Evolutionary conservation across 2,329 filamentous ascomycete species (phyloP).

Genomic region (Elsinoe ampelina): DNA sequence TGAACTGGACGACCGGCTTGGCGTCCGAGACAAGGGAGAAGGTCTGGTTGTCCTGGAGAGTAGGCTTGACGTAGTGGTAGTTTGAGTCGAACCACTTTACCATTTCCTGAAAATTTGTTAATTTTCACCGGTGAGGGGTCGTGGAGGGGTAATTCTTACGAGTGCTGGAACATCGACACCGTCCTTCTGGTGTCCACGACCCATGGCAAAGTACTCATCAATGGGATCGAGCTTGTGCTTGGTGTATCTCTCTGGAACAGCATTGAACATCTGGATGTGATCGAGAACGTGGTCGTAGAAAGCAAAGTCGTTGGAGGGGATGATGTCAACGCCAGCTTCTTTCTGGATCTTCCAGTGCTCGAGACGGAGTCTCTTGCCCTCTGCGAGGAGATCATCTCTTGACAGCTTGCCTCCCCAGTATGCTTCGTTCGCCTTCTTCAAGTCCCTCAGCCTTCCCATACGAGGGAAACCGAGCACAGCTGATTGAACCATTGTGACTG

Average conservation of each 20-base stretch:
- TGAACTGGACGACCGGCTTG: slow-evolving; percentile 91
- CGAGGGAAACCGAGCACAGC: slow-evolving; percentile 96
- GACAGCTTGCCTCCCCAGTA: slow-evolving; percentile 96
- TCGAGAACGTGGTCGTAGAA: slow-evolving; percentile 96
- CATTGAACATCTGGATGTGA: slow-evolving; percentile 96
- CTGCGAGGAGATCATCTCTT: slow-evolving; percentile 77
- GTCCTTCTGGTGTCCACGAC: slow-evolving; percentile 93
- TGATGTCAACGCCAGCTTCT: slow-evolving; percentile 92
- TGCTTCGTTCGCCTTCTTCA: slow-evolving; percentile 99
- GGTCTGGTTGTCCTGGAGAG: slow-evolving; percentile 89
- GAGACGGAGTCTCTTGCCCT: slow-evolving; percentile 93
- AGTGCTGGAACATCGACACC: slow-evolving; percentile 75
- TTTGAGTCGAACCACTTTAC: slow-evolving; percentile 99
- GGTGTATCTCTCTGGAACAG: slow-evolving; percentile 86
- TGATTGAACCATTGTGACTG: slow-evolving; percentile 40
- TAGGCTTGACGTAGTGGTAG: slow-evolving; percentile 99
- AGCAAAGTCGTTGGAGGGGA: slow-evolving; percentile 99
- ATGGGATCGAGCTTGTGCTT: slow-evolving; percentile 77
- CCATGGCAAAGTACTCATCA: slow-evolving; percentile 99
- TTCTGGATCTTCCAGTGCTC: slow-evolving; percentile 99
- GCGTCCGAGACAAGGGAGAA: slow-evolving; percentile 82
- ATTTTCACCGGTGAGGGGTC: neutral
- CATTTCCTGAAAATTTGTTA: slow-evolving; percentile 60
- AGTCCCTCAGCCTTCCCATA: slow-evolving; percentile 96
- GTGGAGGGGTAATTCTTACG: neutral